These are phyloP conservation scores for Pseudoturritis turrita DNA, from an alignment of 345 rosid species.

Conservation along the genomic window DNA sequence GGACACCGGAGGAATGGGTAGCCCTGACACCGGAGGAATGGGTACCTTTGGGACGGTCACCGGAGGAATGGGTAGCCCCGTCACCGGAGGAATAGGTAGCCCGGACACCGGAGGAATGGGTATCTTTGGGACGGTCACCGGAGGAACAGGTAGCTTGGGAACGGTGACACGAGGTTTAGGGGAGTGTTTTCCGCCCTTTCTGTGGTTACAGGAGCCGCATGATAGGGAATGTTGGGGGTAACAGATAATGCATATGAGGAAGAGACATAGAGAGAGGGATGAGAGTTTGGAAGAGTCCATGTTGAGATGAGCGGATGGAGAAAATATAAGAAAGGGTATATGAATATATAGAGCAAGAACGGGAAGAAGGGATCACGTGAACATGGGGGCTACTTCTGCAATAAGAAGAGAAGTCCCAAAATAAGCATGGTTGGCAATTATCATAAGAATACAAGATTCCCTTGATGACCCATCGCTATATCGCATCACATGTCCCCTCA, in stretches of 20 bases:
- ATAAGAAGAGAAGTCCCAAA: constrained; percentile 53
- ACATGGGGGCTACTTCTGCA: constrained; percentile 38
- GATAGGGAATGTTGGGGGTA: constrained; percentile 45
- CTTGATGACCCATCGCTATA: constrained; percentile 32
- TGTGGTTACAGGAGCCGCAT: constrained; percentile 51
- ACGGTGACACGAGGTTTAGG: constrained; percentile 34
- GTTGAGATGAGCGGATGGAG: constrained; percentile 5
- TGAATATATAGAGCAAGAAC: constrained; percentile 40
- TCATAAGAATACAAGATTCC: constrained; percentile 28
- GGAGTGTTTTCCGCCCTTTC: constrained; percentile 34
- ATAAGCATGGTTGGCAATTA: constrained; percentile 68
- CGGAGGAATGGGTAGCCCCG: constrained; percentile 25
- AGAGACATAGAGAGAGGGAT: constrained; percentile 50
- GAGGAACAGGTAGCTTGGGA: constrained; percentile 40
- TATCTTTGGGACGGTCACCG: constrained; percentile 29
- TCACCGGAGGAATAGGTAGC: constrained; percentile 14
- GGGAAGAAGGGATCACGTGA: constrained; percentile 64
- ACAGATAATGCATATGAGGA: constrained; percentile 48
- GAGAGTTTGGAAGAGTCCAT: constrained; percentile 55
- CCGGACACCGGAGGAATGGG: constrained; percentile 23
- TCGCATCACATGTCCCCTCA: constrained; percentile 20
- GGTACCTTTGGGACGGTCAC: constrained; percentile 15
- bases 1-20: constrained; percentile 18
- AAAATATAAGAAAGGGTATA: constrained; percentile 7
- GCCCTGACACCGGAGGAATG: background rate